Percentiles rank a stretch among this genome's conserved stretches.
Conservation (phyloP, 495 filamentous ascomycete species). For the Hypomontagnella monticulosa region DNA sequence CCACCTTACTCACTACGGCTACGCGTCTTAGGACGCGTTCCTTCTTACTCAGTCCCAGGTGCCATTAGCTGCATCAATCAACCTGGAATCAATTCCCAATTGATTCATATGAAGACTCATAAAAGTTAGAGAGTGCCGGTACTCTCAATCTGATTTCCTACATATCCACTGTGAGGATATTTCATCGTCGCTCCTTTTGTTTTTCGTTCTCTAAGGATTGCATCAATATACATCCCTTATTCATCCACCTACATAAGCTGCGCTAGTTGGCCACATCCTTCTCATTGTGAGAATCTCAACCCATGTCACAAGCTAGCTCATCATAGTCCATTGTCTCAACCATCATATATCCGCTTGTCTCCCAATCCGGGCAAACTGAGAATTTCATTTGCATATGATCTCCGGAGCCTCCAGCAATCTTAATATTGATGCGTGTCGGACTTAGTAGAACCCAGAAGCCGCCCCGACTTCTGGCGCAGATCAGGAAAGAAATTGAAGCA, state of each 20-base stretch:
- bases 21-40: too few species aligned
- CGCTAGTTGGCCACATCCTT: too few species aligned
- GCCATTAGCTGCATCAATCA: too few species aligned
- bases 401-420: background rate
- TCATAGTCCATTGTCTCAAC: too few species aligned
- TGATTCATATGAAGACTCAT: too few species aligned
- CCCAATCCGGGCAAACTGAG: background rate
- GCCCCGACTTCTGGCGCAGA: conserved; percentile 17
- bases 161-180: background rate
- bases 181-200: conserved; percentile 5
- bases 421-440: conserved; percentile 29
- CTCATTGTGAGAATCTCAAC: too few species aligned
- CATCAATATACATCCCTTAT: too few species aligned
- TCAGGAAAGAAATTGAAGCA: conserved; percentile 5
- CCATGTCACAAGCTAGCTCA: too few species aligned
- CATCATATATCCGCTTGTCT: background rate
- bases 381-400: background rate
- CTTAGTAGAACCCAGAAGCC: conserved; percentile 14
- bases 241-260: too few species aligned
- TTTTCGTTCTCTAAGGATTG: background rate
- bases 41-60: too few species aligned
- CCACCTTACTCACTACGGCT: too few species aligned
- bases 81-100: too few species aligned
- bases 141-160: background rate
- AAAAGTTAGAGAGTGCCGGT: background rate